Evolutionary conservation across 129 eudicot species (phyloP), one percentile per base, ranked within the genome.

Genomic region (Saussurea involucrata): DNA sequence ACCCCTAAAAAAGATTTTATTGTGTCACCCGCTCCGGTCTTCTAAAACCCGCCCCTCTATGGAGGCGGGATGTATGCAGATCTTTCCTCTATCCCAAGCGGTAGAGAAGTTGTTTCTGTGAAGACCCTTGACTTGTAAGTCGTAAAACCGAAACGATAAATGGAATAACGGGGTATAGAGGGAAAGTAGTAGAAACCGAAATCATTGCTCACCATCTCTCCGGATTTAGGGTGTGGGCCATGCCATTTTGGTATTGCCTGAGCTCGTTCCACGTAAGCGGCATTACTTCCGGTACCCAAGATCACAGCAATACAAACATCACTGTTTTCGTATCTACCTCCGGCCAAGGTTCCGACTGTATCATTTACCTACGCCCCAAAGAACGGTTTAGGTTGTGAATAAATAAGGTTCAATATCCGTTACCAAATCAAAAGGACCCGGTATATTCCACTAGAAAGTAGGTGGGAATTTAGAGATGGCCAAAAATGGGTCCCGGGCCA

Each of bases 241-340:
- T 89, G 93, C 93, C 93, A 90, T 84, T 94, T 94, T 49, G 92
- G 96, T 68, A 95, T 91, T 63, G 92, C 86, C 69, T 87, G 92
- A 57, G 93, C 91, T 73, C 91, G 92, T 78, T 94, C 98, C 71
- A 94, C 93, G 73, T 94, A 94, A 57, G 98, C 98, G 44, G 98
- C 97, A 83, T 94, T 94, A 8, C 90, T 88, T 36, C 97, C 98
- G 0, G 98, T 94, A 24, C 98, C 98, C 89, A 94, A 82, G 34
- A 94, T 94, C 75, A 94, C 98, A 0, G 97, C 98, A 44, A 85
- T 72, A 36, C 78, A 74, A 31, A 86, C 93, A 46, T 94, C 97
- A 33, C 74, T 83, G 82, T 89, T 72, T 32, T 73, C 61, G 18
- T 87, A 91, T 83, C 88, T 81, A 69, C 97, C 99, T 60, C 99